Percentiles rank a stretch among this genome's conserved stretches.
Evolutionary conservation across 345 rosid species (phyloP).

Genomic region (Citrus sp.): DNA sequence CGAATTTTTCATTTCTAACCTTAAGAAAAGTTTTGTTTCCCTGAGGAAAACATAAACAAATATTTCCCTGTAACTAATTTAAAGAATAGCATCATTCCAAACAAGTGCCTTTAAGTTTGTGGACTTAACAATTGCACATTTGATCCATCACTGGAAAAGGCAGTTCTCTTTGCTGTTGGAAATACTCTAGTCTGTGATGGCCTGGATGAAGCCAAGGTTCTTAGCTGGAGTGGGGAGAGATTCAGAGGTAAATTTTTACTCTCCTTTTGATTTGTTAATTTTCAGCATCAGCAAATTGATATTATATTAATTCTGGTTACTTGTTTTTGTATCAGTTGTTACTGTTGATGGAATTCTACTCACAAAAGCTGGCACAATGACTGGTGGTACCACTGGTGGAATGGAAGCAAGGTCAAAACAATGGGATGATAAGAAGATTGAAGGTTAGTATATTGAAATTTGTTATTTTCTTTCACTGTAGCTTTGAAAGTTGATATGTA

Average conservation of each 20-base stretch:
- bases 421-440: constrained; percentile 96
- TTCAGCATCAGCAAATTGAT: constrained; percentile 14
- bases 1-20: background rate
- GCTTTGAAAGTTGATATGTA: constrained; percentile 22
- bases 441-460: constrained; percentile 45
- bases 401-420: constrained; percentile 97
- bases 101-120: constrained; percentile 16
- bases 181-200: constrained; percentile 95
- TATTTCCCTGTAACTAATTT: background rate
- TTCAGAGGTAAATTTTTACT: constrained; percentile 57
- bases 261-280: constrained; percentile 12
- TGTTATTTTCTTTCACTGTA: constrained; percentile 5
- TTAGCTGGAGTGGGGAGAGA: constrained; percentile 95
- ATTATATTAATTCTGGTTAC: constrained; percentile 14
- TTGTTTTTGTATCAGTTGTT: constrained; percentile 59
- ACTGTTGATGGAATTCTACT: constrained; percentile 93
- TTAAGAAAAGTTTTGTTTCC: background rate
- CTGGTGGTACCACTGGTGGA: constrained; percentile 99
- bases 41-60: background rate
- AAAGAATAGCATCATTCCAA: background rate
- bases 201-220: constrained; percentile 91
- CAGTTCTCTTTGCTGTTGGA: constrained; percentile 93
- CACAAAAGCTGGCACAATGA: constrained; percentile 97
- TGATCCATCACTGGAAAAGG: constrained; percentile 87
- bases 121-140: constrained; percentile 72